phyloP scores from a whole-genome alignment of 140 eudicot genomes.

The Stevia rebaudiana region DNA sequence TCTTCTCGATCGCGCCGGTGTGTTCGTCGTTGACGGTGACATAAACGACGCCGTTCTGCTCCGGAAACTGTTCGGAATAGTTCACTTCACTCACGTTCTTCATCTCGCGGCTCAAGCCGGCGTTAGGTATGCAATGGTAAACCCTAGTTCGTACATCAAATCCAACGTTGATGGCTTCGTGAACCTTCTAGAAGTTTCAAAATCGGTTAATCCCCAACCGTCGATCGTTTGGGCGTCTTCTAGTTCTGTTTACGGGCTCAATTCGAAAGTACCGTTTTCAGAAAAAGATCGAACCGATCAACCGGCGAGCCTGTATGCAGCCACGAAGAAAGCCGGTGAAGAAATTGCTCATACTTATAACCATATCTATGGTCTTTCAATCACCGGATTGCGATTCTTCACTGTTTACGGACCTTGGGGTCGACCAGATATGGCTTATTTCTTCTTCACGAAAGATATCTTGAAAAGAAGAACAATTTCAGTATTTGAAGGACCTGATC shows the following conservation, averaged over 20 bases:
- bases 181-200: slow-evolving; percentile 52
- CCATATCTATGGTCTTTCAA: slow-evolving; percentile 70
- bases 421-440: slow-evolving; percentile 90
- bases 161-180: slow-evolving; percentile 71
- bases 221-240: slow-evolving; percentile 78
- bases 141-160: slow-evolving; percentile 57
- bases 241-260: slow-evolving; percentile 79
- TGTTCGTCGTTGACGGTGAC: slow-evolving; percentile 60
- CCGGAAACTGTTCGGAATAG: slow-evolving; percentile 46
- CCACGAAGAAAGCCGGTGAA: slow-evolving; percentile 88
- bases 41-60: slow-evolving; percentile 56
- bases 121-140: slow-evolving; percentile 75
- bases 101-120: slow-evolving; percentile 93
- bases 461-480: slow-evolving; percentile 58
- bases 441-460: slow-evolving; percentile 71
- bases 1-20: slow-evolving; percentile 50
- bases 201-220: slow-evolving; percentile 65
- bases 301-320: slow-evolving; percentile 83
- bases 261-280: slow-evolving; percentile 74
- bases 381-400: slow-evolving; percentile 69
- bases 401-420: slow-evolving; percentile 98
- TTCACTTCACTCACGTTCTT: slow-evolving; percentile 58
- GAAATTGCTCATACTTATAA: slow-evolving; percentile 78
- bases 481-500: slow-evolving; percentile 61
- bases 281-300: slow-evolving; percentile 77